Evolutionary conservation across 371 early-diverging fungal genomes (phyloP).

Genomic region (Thermomucor indicae-seudaticae): DNA sequence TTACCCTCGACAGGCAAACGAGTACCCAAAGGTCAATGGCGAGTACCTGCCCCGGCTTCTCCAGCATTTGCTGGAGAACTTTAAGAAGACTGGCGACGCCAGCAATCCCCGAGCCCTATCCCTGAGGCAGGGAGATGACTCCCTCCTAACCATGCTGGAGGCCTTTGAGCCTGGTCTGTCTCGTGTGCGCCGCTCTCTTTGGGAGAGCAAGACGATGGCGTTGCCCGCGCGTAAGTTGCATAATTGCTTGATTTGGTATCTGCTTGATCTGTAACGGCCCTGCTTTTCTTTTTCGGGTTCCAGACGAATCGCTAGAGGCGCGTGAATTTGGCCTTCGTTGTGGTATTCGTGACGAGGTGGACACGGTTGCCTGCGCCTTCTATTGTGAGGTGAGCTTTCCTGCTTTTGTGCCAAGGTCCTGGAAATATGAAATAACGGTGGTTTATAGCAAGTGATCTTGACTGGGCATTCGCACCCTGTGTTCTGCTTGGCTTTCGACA

Average conservation of each 20-base stretch:
- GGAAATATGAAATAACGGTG: too few species aligned
- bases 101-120: slow-evolving; percentile 25
- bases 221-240: slow-evolving; percentile 1
- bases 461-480: slow-evolving; percentile 76
- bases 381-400: slow-evolving; percentile 38
- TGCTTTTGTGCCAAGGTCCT: too few species aligned
- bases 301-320: slow-evolving; percentile 31
- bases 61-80: slow-evolving; percentile 23
- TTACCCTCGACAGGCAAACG: slow-evolving; percentile 15
- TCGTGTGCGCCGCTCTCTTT: too few species aligned
- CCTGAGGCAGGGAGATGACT: slow-evolving; percentile 37
- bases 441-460: slow-evolving; percentile 56
- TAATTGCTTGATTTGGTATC: too few species aligned
- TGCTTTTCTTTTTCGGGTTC: neutral
- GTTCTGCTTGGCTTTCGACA: slow-evolving; percentile 74
- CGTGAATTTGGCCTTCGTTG: slow-evolving; percentile 24
- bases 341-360: slow-evolving; percentile 17
- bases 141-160: slow-evolving; percentile 35
- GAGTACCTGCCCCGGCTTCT: slow-evolving; percentile 22
- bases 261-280: too few species aligned
- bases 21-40: slow-evolving; percentile 24
- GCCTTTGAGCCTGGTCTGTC: too few species aligned
- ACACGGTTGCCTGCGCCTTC: slow-evolving; percentile 20
- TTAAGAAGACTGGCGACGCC: slow-evolving; percentile 32
- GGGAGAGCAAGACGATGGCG: too few species aligned